These are phyloP conservation scores for Boletus tylopilopsis DNA, from an alignment of 768 basidiomycete species.

Conservation along the genomic window DNA sequence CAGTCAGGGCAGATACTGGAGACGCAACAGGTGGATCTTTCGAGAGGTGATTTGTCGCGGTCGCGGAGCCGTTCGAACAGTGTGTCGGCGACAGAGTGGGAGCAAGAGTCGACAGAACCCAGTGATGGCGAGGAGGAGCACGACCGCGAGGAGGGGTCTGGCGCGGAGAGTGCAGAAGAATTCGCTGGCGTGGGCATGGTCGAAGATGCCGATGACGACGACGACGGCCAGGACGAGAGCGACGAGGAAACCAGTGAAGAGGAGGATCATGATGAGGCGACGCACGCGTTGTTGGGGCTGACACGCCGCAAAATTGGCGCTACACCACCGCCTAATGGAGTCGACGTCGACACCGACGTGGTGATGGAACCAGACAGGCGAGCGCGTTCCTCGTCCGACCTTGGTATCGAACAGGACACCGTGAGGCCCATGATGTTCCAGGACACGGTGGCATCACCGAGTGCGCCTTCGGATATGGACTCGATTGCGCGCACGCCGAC, in stretches of 20 bases:
- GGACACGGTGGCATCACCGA: slow-evolving; percentile 20
- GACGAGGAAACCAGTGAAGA: slow-evolving; percentile 39
- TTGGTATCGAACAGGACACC: slow-evolving; percentile 1
- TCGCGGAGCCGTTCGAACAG: slow-evolving; percentile 60
- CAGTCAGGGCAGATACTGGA: slow-evolving; percentile 85
- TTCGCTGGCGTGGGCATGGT: slow-evolving; percentile 32
- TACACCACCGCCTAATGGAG: neutral
- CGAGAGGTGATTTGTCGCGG: slow-evolving; percentile 42
- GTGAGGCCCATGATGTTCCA: slow-evolving; percentile 1
- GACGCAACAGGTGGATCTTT: slow-evolving; percentile 74
- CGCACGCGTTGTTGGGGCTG: slow-evolving; percentile 25
- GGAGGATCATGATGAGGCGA: slow-evolving; percentile 31
- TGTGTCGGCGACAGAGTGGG: slow-evolving; percentile 31
- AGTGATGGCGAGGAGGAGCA: slow-evolving; percentile 22
- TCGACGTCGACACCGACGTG: neutral
- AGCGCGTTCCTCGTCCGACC: slow-evolving; percentile 10
- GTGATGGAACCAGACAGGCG: neutral
- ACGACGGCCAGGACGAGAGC: slow-evolving; percentile 30
- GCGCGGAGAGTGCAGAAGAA: slow-evolving; percentile 33
- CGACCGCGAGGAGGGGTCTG: slow-evolving; percentile 23
- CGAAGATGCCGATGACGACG: slow-evolving; percentile 11
- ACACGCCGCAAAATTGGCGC: slow-evolving; percentile 2
- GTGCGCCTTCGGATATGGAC: slow-evolving; percentile 27
- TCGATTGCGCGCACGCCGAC: slow-evolving; percentile 23
- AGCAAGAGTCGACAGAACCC: slow-evolving; percentile 9